Evolutionary conservation across 257 asterid genomes (phyloP).

Genomic region (Ajuga chamaepitys): DNA sequence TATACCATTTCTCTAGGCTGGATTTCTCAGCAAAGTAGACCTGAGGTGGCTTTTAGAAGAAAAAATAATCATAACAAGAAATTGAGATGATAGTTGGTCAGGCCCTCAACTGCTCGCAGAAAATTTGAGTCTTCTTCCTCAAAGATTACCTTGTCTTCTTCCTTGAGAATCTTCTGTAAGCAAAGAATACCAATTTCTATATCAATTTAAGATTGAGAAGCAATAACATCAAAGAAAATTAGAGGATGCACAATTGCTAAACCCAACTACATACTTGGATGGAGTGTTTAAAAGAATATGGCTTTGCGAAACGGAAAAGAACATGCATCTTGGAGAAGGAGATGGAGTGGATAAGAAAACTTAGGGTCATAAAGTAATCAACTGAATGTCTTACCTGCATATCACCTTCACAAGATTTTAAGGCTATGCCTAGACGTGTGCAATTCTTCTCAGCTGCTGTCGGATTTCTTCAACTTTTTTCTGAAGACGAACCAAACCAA

Average conservation of each 20-base stretch:
- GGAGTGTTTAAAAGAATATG: too few species aligned
- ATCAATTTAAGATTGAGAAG: background rate
- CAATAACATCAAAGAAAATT: background rate
- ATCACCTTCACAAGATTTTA: conserved; percentile 84
- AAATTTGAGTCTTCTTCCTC: background rate
- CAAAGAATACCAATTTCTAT: conserved; percentile 26
- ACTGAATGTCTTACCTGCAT: conserved; percentile 42
- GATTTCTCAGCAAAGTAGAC: too few species aligned
- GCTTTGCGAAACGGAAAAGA: background rate
- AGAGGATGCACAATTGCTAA: background rate
- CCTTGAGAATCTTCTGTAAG: conserved; percentile 61
- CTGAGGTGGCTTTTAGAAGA: too few species aligned
- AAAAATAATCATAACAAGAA: background rate
- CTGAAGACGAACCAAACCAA: conserved; percentile 36
- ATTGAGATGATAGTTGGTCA: background rate
- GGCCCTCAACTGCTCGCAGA: background rate
- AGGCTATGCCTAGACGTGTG: conserved; percentile 66
- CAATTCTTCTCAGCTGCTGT: conserved; percentile 71
- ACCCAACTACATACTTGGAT: too few species aligned
- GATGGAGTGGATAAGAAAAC: background rate
- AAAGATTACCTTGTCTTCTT: conserved; percentile 52
- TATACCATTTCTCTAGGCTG: too few species aligned
- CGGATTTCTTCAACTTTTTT: conserved; percentile 75
- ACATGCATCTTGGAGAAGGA: background rate
- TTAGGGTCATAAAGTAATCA: conserved; percentile 1